phyloP scores from a whole-genome alignment of 116 monocot genomes.

The Posidonia oceanica region DNA sequence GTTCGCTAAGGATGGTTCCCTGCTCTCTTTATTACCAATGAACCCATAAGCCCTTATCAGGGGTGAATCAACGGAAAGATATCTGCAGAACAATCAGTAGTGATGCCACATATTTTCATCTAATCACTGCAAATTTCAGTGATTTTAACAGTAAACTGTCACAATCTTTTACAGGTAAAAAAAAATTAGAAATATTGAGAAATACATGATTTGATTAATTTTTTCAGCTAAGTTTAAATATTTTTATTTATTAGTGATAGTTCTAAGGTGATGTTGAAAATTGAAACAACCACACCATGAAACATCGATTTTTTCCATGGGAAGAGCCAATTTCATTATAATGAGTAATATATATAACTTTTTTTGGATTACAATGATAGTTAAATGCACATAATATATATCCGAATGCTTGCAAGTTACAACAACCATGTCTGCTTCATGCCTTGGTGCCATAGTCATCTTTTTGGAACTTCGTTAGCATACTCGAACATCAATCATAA shows the following conservation, averaged over 20 bases:
- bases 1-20: slow-evolving; percentile 11
- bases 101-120: slow-evolving; percentile 14
- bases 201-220: not conserved
- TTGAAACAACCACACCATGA: no score
- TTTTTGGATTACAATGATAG: no score
- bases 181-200: not conserved
- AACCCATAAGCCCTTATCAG: slow-evolving; percentile 83
- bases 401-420: no score
- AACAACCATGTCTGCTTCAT: no score
- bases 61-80: slow-evolving; percentile 84
- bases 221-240: not conserved
- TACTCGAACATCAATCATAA: no score
- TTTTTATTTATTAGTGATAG: not conserved
- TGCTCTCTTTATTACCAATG: slow-evolving; percentile 27
- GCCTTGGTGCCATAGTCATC: no score
- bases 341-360: no score
- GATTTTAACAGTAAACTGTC: not conserved
- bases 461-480: no score
- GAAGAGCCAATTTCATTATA: no score
- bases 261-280: no score
- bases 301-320: no score
- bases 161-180: not conserved
- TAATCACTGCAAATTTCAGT: slow-evolving; percentile 3
- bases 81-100: slow-evolving; percentile 55
- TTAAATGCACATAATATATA: no score